Conservation (phyloP, 768 basidiomycete genomes). For the Phlebiopsis gigantea region DNA sequence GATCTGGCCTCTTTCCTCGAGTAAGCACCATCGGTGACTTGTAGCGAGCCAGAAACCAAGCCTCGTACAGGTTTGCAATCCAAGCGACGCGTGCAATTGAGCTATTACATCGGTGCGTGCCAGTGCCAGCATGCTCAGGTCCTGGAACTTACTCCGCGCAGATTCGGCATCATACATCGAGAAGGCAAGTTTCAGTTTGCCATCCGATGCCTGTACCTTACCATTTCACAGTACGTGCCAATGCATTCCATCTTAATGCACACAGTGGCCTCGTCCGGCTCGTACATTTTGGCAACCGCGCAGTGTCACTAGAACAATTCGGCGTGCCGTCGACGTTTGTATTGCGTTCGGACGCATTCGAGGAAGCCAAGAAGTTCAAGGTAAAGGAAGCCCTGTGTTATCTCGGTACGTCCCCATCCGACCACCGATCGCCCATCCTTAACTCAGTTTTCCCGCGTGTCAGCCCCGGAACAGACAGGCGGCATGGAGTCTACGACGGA, state of each 20-base stretch:
- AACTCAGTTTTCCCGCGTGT: neutral
- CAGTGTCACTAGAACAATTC: slow-evolving; percentile 63
- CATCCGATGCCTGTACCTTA: neutral
- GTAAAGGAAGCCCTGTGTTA: slow-evolving; percentile 75
- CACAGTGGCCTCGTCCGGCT: slow-evolving; percentile 65
- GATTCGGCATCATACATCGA: slow-evolving; percentile 57
- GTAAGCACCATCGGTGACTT: slow-evolving; percentile 38
- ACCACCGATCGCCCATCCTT: neutral
- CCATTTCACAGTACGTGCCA: slow-evolving; percentile 53
- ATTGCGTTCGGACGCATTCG: slow-evolving; percentile 42
- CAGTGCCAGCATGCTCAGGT: neutral
- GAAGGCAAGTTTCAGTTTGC: slow-evolving; percentile 41
- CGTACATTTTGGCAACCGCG: slow-evolving; percentile 72
- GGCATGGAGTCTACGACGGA: slow-evolving; percentile 67
- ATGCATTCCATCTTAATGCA: slow-evolving; percentile 69
- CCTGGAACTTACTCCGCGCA: slow-evolving; percentile 18
- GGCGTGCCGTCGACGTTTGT: slow-evolving; percentile 71
- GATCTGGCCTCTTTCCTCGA: slow-evolving; percentile 74
- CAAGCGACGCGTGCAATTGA: slow-evolving; percentile 71
- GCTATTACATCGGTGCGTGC: slow-evolving; percentile 40
- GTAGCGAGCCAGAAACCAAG: neutral
- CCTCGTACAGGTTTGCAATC: slow-evolving; percentile 54
- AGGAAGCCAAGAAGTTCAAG: slow-evolving; percentile 59
- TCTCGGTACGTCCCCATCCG: slow-evolving; percentile 27
- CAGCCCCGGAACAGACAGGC: slow-evolving; percentile 70